Evolutionary conservation across 768 basidiomycete species (phyloP), one percentile per base, ranked within the genome.

Genomic region (Leccinellum luteum): DNA sequence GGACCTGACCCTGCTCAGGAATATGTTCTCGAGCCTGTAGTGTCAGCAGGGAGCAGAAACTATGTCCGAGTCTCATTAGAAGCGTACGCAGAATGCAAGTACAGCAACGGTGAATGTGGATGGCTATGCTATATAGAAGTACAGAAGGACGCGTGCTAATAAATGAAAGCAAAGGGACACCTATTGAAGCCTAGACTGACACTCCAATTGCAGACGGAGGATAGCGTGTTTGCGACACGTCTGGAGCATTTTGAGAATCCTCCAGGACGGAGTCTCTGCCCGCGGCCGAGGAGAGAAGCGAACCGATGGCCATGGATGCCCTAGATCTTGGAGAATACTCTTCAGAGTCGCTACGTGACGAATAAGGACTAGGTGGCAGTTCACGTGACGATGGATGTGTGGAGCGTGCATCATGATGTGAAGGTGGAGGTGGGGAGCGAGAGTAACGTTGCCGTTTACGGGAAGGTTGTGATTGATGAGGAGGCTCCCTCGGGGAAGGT

Each of bases 291-390:
- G 85, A 82, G 23, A 90, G 78, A 30, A 92, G 73, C 1, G 88
- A 88, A 27, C 86, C 89, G 63, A 92, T 91, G 45, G 87, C 85
- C 90, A 92, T 92, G 35, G 86, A 85, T 15, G 82, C 83, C 55
- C 85, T 78, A 54, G 87, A 85, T 49, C 85, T 81, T 45, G 88
- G 87, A 1, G 88, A 90, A 64, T 82, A 86, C 60, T 84, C 85
- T 50, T 82, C 82, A 15, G 86, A 85, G 56, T 85, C 82, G 57
- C 86, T 86, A 35, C 83, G 81, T 14, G 86, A 83, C 15, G 87
- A 87, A 25, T 87, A 88, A 1, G 90, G 87, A 7, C 88, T 90
- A 4, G 86, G 87, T 2, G 88, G 86, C 13, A 86, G 76, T 60
- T 86, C 79, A 63, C 67, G 79, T 75, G 64, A 80, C 35, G 57